Evolutionary conservation across 2,329 filamentous ascomycete genomes (phyloP), one percentile per base, ranked within the genome.

Genomic region (Westerdykella sp.): DNA sequence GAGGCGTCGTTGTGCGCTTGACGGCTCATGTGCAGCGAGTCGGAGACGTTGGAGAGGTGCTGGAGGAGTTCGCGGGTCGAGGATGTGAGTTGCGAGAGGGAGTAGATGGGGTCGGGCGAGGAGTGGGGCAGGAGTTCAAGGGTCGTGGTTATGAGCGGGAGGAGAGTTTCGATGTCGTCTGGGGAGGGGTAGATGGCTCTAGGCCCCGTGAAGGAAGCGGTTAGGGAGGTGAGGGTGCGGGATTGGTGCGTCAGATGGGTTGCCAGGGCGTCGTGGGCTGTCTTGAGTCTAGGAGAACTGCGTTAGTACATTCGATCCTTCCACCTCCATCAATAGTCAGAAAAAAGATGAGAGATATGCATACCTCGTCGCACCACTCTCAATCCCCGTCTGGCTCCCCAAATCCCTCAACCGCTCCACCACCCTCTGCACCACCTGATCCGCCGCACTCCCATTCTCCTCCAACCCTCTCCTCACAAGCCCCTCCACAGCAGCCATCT

Each of bases 11-110:
- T 85, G 0, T 87, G 93, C 1, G 87, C 85, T 67, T 97, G 91
- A 11, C 88, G 83, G 25, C 85, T 89, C 84, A 97, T 95, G 67
- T 97, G 91, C 28, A 98, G 75, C 3, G 87, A 90, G 64, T 98
- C 93, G 6, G 87, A 88, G 4, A 98, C 75, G 53, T 88, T 85
- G 55, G 87, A 88, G 37, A 98, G 78, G 6, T 87, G 87, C 57
- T 87, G 79, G 7, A 91, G 75, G 4, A 87, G 82, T 72, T 85
- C 81, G 13, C 77, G 76, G 13, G 87, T 79, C 13, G 80, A 77
- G 16, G 80, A 59, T 25, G 87, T 76, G 42, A 90, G 72, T 2
- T 84, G 82, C 11, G 85, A 69, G 12, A 91, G 69, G 12, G 78
- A 75, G 48, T 86, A 79, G 47, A 86, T 77, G 11, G 80, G 77